phyloP scores from a whole-genome alignment of 345 rosid species.

The Salix exigua region DNA sequence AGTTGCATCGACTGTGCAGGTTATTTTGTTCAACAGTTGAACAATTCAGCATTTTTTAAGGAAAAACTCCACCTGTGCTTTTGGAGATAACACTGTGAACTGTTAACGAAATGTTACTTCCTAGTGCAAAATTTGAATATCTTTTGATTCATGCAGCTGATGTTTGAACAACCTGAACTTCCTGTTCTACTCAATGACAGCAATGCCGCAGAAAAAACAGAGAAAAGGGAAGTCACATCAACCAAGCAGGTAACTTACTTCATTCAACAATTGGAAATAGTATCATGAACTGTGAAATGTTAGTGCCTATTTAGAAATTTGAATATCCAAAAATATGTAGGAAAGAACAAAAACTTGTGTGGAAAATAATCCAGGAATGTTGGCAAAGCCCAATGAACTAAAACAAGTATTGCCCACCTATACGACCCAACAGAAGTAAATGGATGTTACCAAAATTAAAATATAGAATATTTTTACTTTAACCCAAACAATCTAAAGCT shows the following conservation, averaged over 20 bases:
- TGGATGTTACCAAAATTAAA: background rate
- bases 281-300: background rate
- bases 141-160: background rate
- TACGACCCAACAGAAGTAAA: too few species aligned
- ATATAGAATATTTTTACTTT: background rate
- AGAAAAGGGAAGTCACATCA: constrained; percentile 14
- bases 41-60: background rate
- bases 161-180: background rate
- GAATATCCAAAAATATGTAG: background rate
- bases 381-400: background rate
- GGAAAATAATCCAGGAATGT: background rate
- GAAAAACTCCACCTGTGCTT: background rate
- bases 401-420: too few species aligned
- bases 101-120: background rate
- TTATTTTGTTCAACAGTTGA: background rate
- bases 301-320: background rate
- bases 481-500: background rate
- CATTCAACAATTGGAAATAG: background rate
- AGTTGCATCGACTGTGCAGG: constrained; percentile 1
- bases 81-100: too few species aligned
- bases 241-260: constrained; percentile 8
- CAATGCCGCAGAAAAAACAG: constrained; percentile 8
- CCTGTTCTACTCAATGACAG: background rate
- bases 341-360: background rate
- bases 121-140: background rate